A percentile compares a stretch with the other conserved stretches of the same genome.
These are phyloP conservation scores for Penicillium antarcticum DNA, from an alignment of 495 filamentous ascomycete species.

Conservation along the genomic window DNA sequence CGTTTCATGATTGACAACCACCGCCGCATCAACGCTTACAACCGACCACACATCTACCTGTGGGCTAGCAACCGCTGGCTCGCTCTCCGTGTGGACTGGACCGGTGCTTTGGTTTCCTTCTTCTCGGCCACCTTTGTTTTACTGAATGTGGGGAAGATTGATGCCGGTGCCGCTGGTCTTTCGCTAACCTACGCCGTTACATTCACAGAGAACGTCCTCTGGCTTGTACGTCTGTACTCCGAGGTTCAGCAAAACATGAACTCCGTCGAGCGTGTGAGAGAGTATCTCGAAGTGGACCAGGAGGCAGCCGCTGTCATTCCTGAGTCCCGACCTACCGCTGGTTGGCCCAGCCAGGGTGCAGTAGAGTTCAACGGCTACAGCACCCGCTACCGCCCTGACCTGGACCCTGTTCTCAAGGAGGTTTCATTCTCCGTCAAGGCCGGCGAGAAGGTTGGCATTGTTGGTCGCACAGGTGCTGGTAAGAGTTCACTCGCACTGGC, in stretches of 20 bases:
- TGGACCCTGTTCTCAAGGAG: slow-evolving; percentile 79
- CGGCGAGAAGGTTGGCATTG: slow-evolving; percentile 92
- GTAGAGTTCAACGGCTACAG: slow-evolving; percentile 87
- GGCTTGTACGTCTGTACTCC: slow-evolving; percentile 94
- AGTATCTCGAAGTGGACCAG: slow-evolving; percentile 95
- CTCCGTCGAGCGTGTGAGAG: slow-evolving; percentile 95
- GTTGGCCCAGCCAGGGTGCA: slow-evolving; percentile 84
- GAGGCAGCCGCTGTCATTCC: slow-evolving; percentile 78
- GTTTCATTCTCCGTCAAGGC: slow-evolving; percentile 84
- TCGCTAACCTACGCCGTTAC: slow-evolving; percentile 97
- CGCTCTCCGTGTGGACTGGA: slow-evolving; percentile 83
- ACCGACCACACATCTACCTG: slow-evolving; percentile 90
- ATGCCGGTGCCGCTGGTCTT: slow-evolving; percentile 91
- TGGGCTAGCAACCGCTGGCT: slow-evolving; percentile 99
- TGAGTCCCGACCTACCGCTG: slow-evolving; percentile 67
- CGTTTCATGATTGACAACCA: slow-evolving; percentile 95
- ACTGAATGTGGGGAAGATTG: slow-evolving; percentile 75
- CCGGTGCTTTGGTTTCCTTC: slow-evolving; percentile 90
- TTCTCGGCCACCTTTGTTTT: slow-evolving; percentile 93
- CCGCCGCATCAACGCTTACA: slow-evolving; percentile 80
- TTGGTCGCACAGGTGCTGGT: slow-evolving; percentile 93
- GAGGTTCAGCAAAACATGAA: slow-evolving; percentile 99
- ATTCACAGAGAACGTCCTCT: slow-evolving; percentile 95
- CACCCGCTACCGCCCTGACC: slow-evolving; percentile 82
- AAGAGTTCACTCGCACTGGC: slow-evolving; percentile 96